Percentiles rank a stretch among this genome's conserved stretches.
phyloP scores from a whole-genome alignment of 2,329 filamentous ascomycete genomes.

The Aureobasidium sp. region DNA sequence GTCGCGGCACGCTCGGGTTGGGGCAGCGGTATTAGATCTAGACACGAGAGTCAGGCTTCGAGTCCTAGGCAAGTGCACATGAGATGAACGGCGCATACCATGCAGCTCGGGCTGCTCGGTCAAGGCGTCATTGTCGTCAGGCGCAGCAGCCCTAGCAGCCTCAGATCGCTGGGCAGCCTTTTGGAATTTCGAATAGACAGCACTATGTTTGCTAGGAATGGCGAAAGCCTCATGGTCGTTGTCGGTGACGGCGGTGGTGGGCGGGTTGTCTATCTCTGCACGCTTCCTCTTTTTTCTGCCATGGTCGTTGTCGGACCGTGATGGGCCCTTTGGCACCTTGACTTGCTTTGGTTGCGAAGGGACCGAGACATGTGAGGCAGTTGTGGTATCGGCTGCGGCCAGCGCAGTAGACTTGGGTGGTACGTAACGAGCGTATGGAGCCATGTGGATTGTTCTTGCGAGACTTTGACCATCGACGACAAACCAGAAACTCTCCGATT shows the following conservation, averaged over 20 bases:
- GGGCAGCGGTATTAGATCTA: conserved; percentile 69
- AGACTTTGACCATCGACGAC: background rate
- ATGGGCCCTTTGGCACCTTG: conserved; percentile 8
- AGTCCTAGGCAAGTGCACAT: background rate
- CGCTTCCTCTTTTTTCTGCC: conserved; percentile 25
- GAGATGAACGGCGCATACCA: conserved; percentile 20
- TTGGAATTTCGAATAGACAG: conserved; percentile 40
- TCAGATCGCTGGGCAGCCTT: conserved; percentile 24
- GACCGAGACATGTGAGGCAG: background rate
- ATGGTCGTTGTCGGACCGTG: conserved; percentile 8
- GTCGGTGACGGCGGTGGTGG: conserved; percentile 13
- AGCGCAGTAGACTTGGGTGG: conserved; percentile 30
- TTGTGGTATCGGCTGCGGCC: conserved; percentile 7
- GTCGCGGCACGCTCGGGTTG: conserved; percentile 62
- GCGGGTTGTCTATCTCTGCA: conserved; percentile 24
- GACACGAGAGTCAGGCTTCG: conserved; percentile 15
- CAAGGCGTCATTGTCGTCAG: conserved; percentile 22
- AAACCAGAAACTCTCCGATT: background rate
- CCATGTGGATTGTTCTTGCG: background rate
- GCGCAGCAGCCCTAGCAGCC: conserved; percentile 16
- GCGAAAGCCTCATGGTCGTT: background rate
- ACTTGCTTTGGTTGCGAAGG: background rate
- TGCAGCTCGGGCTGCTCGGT: conserved; percentile 44
- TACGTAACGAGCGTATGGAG: conserved; percentile 42
- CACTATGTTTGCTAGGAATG: conserved; percentile 26